Conservation (phyloP, 331 rosid species). For the Dryas integrifolia region DNA sequence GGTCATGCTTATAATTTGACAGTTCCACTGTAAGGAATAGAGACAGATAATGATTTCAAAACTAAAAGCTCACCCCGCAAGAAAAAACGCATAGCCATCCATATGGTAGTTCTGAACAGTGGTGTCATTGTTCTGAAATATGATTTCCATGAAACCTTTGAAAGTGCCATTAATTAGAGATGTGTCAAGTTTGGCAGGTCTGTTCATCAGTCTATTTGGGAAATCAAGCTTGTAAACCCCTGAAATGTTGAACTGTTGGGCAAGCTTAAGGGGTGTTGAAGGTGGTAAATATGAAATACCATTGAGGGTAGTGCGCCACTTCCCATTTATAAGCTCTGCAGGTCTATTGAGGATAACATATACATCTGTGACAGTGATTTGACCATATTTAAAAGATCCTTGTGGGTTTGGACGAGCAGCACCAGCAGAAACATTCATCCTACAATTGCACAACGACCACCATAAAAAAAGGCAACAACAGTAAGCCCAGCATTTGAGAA, state of each 20-base stretch:
- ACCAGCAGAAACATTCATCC: constrained; percentile 89
- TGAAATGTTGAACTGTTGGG: constrained; percentile 66
- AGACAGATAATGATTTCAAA: constrained; percentile 6
- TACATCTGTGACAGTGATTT: constrained; percentile 76
- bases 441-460: constrained; percentile 29
- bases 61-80: constrained; percentile 73
- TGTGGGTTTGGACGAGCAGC: constrained; percentile 98
- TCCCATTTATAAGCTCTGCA: constrained; percentile 73
- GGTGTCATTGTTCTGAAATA: constrained; percentile 85
- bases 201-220: constrained; percentile 72
- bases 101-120: constrained; percentile 81
- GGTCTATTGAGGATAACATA: constrained; percentile 76
- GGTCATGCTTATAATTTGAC: constrained; percentile 13
- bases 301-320: constrained; percentile 83
- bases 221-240: constrained; percentile 93
- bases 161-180: constrained; percentile 83
- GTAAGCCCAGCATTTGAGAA: constrained; percentile 13
- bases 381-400: constrained; percentile 84
- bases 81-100: constrained; percentile 90
- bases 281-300: constrained; percentile 88
- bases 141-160: constrained; percentile 87
- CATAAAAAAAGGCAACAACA: constrained; percentile 18
- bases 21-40: constrained; percentile 5
- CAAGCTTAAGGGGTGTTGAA: constrained; percentile 75
- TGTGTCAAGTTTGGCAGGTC: constrained; percentile 71